Base-by-base conservation (phyloP, 352 stramenopile genomes). In the Phytophthora podocarpi region DNA sequence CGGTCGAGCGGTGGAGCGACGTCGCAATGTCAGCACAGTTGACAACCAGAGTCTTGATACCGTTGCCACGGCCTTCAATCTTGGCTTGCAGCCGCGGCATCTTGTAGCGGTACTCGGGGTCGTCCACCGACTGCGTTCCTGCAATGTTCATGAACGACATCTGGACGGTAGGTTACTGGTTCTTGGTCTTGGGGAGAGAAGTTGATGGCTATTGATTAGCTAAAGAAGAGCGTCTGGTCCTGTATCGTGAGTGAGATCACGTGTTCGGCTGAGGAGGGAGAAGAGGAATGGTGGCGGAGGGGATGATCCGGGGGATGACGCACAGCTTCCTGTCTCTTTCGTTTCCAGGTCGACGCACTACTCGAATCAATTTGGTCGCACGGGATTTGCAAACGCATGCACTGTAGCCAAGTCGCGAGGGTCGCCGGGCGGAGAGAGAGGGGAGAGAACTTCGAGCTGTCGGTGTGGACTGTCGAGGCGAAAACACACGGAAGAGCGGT, bases 1-100 rank as follows among this genome's bases (percentile, higher is more conserved):
- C 89, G 5, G 96, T 90, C 26, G 91, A 88, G 47, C 97, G 95
- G 71, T 99, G 93, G 21, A 99, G 81, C 39, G 90, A 90, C 18
- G 82, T 68, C 12, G 91, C 97, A 18, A 99, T 82, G 39, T 99
- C 97, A 13, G 83, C 84, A 59, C 98, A 98, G 89, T 99, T 99
- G 24, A 98, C 91, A 55, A 99, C 95, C 28, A 98, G 85, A 28
- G 98, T 99, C 85, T 99, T 99, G 75, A 99, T 99, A 55, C 98
- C 98, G 78, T 99, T 99, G 47, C 98, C 98, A 49, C 96, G 89
- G 31, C 98, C 98, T 87, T 99, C 98, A 58, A 99, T 98, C 80
- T 99, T 99, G 39, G 94, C 96, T 28, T 94, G 67, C 36, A 98
- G 74, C 18, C 92, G 90, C 30, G 97, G 97, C 97, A 99, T 99